phyloP scores from a whole-genome alignment of 331 rosid species.

The Telfairia occidentalis region DNA sequence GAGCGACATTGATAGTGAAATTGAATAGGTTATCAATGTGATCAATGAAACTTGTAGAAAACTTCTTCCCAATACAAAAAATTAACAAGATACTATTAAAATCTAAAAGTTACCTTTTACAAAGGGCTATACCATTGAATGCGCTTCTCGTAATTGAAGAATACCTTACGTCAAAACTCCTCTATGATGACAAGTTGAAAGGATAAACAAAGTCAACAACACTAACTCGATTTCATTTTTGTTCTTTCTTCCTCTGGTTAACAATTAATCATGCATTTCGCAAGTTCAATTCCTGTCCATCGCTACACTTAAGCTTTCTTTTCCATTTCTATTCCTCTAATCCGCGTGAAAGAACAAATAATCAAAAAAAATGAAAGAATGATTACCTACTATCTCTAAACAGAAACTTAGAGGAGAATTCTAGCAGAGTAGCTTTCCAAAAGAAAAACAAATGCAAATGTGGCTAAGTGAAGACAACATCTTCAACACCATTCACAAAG shows the following conservation, averaged over 20 bases:
- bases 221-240: neutral
- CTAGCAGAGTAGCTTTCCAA: slow-evolving; percentile 41
- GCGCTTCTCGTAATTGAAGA: slow-evolving; percentile 92
- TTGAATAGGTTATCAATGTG: no score
- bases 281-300: neutral
- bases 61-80: no score
- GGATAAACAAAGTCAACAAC: neutral
- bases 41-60: no score
- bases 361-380: neutral
- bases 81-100: no score
- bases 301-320: neutral
- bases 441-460: no score
- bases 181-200: slow-evolving; percentile 30
- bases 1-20: no score
- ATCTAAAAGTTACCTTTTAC: no score
- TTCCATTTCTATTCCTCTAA: neutral
- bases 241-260: neutral
- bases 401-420: slow-evolving; percentile 19
- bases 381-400: slow-evolving; percentile 33
- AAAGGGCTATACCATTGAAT: slow-evolving; percentile 61
- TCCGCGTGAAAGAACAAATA: neutral
- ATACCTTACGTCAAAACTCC: slow-evolving; percentile 65
- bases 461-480: no score
- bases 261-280: neutral
- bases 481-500: no score